Base-by-base conservation (phyloP, 2,329 filamentous ascomycete genomes). In the Exophiala bonariae region DNA sequence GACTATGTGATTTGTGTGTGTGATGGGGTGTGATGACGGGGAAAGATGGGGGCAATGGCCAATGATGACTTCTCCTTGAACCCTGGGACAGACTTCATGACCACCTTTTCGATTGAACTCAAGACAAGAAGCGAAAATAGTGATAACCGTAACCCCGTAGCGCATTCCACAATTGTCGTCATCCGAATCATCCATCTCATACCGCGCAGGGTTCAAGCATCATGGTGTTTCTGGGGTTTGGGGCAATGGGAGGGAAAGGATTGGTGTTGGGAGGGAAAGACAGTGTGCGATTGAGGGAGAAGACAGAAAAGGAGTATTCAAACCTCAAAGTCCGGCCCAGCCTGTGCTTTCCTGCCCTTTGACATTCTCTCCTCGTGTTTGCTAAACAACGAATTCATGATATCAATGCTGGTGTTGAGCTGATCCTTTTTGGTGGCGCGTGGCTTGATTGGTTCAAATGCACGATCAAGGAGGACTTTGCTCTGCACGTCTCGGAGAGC, bases 371-470 rank as follows among this genome's bases (percentile, higher is more conserved):
- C 66, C 49, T 63, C 62, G 54, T 83, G 78, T 68, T 86, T 81
- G 66, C 87, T 86, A 69, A 95, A 96, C 46, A 96, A 75, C 38
- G 89, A 95, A 65, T 95, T 92, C 89, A 96, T 96, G 65, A 96
- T 75, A 73, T 96, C 93, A 70, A 97, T 95, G 62, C 87, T 91
- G 16, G 87, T 96, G 16, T 83, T 80, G 67, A 96, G 92, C 1
- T 86, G 85, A 55, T 81, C 81, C 44, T 78, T 52, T 42, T 61
- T 40, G 63, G 59, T 17, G 64, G 22, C 19, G 10, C 54, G 50
- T 20, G 53, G 55, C 43, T 56, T 51, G 14, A 62, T 53, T 40
- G 62, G 54, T 52, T 64, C 48, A 34, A 56, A 63, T 43, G 70
- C 68, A 50, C 68, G 69, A 55, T 75, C 72, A 53, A 76, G 75